Evolutionary conservation across 805 yeast species (phyloP).

Genomic region (Pichia scutulata): DNA sequence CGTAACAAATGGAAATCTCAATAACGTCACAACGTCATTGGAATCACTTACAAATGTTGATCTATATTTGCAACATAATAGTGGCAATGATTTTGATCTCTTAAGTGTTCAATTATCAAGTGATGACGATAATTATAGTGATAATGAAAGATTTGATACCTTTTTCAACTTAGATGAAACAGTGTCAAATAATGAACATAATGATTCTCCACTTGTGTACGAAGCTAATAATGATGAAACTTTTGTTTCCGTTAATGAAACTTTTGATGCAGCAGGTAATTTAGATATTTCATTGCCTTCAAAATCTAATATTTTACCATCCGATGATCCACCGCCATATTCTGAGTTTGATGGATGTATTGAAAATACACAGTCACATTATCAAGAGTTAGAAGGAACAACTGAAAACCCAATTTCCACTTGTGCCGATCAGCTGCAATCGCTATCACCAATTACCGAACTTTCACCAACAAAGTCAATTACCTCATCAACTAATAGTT

Average conservation of each 20-base stretch:
- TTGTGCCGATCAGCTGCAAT: background rate
- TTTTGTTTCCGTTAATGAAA: background rate
- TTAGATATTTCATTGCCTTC: background rate
- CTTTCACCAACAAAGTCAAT: background rate
- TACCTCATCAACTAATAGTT: background rate
- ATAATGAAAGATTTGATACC: background rate
- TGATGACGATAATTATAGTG: constrained; percentile 8
- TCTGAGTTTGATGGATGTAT: background rate
- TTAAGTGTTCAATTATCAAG: constrained; percentile 3
- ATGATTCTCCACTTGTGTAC: background rate
- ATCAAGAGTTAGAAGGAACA: background rate
- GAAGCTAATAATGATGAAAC: background rate
- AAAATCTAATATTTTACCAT: background rate
- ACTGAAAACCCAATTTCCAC: background rate
- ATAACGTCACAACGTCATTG: background rate
- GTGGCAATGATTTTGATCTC: constrained; percentile 1
- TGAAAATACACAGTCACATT: background rate
- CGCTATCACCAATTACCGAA: background rate
- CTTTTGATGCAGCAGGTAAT: background rate
- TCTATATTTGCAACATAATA: background rate
- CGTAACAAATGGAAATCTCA: background rate
- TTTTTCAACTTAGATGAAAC: constrained; percentile 3
- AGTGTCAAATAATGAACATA: background rate
- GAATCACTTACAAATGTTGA: background rate
- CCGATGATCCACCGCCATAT: constrained; percentile 8